Evolutionary conservation across 345 rosid genomes (phyloP), one percentile per base, ranked within the genome.

Genomic region (Populus davidiana): DNA sequence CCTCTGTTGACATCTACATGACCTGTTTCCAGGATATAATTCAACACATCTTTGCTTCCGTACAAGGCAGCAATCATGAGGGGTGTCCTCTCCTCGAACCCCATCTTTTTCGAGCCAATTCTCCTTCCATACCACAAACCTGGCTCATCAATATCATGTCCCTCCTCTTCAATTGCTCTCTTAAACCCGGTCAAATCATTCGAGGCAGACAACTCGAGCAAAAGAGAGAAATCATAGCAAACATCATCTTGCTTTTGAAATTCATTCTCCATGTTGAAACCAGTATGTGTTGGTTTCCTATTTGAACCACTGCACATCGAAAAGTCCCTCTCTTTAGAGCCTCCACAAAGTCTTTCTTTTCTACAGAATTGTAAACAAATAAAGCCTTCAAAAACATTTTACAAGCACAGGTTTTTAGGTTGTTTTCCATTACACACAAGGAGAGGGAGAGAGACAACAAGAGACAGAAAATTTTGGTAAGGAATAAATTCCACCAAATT

Each of bases 11-110:
- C 91, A 67, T 93, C 91, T 0, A 82, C 90, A 78, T 75, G 72
- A 23, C 93, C 91, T 1, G 82, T 86, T 44, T 70, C 82, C 38
- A 90, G 54, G 16, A 92, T 88, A 74, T 88, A 91, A 41, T 65
- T 80, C 81, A 93, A 79, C 8, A 95, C 86, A 74, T 83, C 89
- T 81, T 85, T 87, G 90, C 97, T 92, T 67, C 97, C 98, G 67
- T 81, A 95, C 89, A 89, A 83, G n/a, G 96, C 89, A 67, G 99
- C 98, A 61, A 95, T 81, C 97, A 93, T 88, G 52, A 95, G 91
- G 43, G 98, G 94, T 0, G 98, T 93, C 70, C 99, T 87, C 84
- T 91, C 92, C 54, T 90, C 92, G 13, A 87, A 84, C 18, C 92
- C 86, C 93, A 92, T 90, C 87, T 83, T 85, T 75, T 79, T 89